A percentile compares a stretch with the other conserved stretches of the same genome.
Conservation (phyloP, 2,329 filamentous ascomycete genomes). For the Truncatella angustata region DNA sequence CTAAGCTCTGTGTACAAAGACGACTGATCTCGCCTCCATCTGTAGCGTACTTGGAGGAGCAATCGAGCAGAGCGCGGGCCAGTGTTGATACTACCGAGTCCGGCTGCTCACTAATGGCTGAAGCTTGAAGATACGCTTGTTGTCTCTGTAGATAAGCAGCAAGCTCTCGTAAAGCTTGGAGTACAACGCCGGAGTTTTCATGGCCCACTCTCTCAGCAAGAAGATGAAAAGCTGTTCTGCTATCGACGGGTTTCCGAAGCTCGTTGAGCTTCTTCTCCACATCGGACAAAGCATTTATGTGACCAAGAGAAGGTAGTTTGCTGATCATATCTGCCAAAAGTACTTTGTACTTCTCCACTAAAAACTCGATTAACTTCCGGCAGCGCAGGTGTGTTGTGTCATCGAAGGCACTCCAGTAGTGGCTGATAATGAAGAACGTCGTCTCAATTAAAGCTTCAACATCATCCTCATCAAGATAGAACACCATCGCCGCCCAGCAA, state of each 20-base stretch:
- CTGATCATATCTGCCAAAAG: conserved; percentile 66
- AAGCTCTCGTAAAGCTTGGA: conserved; percentile 77
- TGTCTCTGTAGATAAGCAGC: conserved; percentile 68
- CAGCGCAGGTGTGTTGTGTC: conserved; percentile 57
- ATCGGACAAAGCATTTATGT: conserved; percentile 66
- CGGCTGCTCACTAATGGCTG: conserved; percentile 79
- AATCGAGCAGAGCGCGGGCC: conserved; percentile 79
- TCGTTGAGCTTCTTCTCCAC: conserved; percentile 64
- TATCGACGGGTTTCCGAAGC: conserved; percentile 64
- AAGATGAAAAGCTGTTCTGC: conserved; percentile 64
- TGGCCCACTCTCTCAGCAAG: conserved; percentile 74
- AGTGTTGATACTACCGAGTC: conserved; percentile 70
- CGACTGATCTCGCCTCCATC: conserved; percentile 65
- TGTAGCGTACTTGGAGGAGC: conserved; percentile 75
- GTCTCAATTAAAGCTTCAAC: conserved; percentile 79
- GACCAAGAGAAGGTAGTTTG: conserved; percentile 74
- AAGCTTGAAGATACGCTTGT: conserved; percentile 76
- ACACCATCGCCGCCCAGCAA: conserved; percentile 80
- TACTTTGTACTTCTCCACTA: conserved; percentile 62
- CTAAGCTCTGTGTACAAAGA: conserved; percentile 78
- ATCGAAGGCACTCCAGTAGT: conserved; percentile 73
- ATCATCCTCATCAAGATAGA: conserved; percentile 73
- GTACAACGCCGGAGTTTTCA: conserved; percentile 83
- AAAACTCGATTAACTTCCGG: conserved; percentile 59
- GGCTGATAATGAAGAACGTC: conserved; percentile 82